Evolutionary conservation across 1,139 yeast species (phyloP), one percentile per base, ranked within the genome.

Genomic region (Yamadazyma sp.): DNA sequence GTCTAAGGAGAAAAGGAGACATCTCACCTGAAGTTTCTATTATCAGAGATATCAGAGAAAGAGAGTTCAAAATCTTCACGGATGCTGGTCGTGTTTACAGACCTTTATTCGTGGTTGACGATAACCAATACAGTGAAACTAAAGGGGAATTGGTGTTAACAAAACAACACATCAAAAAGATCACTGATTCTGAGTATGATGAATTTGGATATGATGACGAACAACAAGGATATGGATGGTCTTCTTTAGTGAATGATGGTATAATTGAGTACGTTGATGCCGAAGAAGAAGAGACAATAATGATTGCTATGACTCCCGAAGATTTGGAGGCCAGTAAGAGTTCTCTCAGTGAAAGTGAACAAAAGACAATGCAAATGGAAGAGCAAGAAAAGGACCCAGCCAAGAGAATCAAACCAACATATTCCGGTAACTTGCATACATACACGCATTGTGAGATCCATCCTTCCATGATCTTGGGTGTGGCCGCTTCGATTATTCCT

Each of bases 301-400:
- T 94, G 89, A 92, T 92, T 68, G 97, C 98, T 34, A 94, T 92
- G 98, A 86, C 96, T 17, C 96, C 96, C 2, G 98, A 92, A 62
- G 99, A 92, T 67, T 73, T 92, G 57, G 92, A 86, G 49, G 80
- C 88, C 15, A 72, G 80, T 33, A 71, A 78, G 46, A 57, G 59
- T 38, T 70, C 77, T 35, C 70, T 75, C 49, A 73, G 74, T 38
- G 78, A 76, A 29, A 65, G 71, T 8, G 64, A 67, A 45, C 67
- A 63, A 40, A 65, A 59, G 37, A 72, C 71, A 27, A 64, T 69
- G 34, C 67, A 69, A 51, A 47, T 66, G 47, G 76, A 71, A 46
- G 82, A 75, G 35, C 71, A 70, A 47, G 76, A 69, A 47, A 58
- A 74, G 29, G 94, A 86, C 54, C 86, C 94, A 3, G 96, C 95